Conservation (phyloP, 306 rosid species). For the Lithocarpus polystachyus region DNA sequence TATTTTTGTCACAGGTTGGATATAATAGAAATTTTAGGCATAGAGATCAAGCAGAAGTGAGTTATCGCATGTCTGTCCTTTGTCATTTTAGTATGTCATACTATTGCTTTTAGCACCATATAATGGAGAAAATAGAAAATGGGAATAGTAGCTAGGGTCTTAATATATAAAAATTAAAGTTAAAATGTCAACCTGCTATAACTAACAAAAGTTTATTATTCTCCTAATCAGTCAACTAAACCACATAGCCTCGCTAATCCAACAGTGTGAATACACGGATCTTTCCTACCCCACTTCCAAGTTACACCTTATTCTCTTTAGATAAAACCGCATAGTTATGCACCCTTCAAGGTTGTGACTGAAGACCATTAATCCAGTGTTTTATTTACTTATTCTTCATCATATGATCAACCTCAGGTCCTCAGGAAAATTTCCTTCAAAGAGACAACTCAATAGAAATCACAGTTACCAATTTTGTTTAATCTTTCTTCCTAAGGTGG, state of each 20-base stretch:
- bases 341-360: neutral
- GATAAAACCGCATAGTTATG: neutral
- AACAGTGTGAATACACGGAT: constrained; percentile 9
- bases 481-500: too few species aligned
- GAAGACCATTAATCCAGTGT: neutral
- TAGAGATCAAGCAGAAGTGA: neutral
- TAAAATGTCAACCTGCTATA: neutral
- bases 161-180: neutral
- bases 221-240: constrained; percentile 44
- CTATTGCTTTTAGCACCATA: neutral
- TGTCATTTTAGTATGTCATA: neutral
- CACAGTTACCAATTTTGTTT: too few species aligned
- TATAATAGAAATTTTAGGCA: neutral
- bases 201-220: neutral
- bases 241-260: constrained; percentile 46
- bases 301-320: neutral
- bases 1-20: neutral
- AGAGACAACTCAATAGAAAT: too few species aligned
- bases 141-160: neutral
- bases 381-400: neutral
- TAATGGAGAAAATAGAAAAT: constrained; percentile 6
- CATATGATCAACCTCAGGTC: too few species aligned
- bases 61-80: neutral
- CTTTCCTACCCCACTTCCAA: neutral
- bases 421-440: too few species aligned